Percentiles rank a stretch among this genome's conserved stretches.
phyloP scores from a whole-genome alignment of 805 yeast genomes.

The Teunomyces cretensis region DNA sequence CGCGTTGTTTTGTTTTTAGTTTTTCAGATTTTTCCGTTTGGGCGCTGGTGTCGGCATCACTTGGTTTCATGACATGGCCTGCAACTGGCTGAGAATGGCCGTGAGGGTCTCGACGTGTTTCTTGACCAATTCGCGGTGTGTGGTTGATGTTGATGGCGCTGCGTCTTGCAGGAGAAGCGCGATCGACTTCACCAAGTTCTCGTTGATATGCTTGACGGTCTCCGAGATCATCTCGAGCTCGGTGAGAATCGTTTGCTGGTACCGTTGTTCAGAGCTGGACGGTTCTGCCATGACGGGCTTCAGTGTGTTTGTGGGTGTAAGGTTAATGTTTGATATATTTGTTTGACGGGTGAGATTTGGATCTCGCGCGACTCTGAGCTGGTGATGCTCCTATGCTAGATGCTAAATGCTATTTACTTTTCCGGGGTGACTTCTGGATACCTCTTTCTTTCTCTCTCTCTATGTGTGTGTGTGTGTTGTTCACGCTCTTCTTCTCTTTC shows the following conservation, averaged over 20 bases:
- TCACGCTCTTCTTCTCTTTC: slow-evolving; percentile 5
- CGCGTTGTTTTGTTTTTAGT: neutral
- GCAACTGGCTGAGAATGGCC: slow-evolving; percentile 13
- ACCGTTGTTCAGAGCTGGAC: slow-evolving; percentile 5
- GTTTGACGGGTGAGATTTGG: neutral
- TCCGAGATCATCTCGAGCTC: slow-evolving; percentile 35
- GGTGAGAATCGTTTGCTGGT: slow-evolving; percentile 26
- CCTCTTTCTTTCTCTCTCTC: too few species aligned
- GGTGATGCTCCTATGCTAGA: neutral
- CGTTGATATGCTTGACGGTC: slow-evolving; percentile 31
- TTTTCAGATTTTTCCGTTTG: neutral
- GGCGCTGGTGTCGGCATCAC: neutral
- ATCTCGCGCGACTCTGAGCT: neutral
- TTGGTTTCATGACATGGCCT: neutral
- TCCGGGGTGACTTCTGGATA: too few species aligned
- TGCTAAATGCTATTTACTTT: slow-evolving; percentile 1
- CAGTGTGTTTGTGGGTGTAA: neutral
- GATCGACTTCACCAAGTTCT: slow-evolving; percentile 24
- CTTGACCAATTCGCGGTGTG: slow-evolving; percentile 17
- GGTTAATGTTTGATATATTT: neutral
- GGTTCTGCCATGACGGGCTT: neutral
- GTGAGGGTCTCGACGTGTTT: slow-evolving; percentile 17
- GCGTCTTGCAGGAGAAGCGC: slow-evolving; percentile 16
- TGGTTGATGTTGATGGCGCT: neutral
- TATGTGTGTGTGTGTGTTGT: neutral